Conservation (phyloP, 371 early-diverging fungal genomes). For the Ordospora pajunii region DNA sequence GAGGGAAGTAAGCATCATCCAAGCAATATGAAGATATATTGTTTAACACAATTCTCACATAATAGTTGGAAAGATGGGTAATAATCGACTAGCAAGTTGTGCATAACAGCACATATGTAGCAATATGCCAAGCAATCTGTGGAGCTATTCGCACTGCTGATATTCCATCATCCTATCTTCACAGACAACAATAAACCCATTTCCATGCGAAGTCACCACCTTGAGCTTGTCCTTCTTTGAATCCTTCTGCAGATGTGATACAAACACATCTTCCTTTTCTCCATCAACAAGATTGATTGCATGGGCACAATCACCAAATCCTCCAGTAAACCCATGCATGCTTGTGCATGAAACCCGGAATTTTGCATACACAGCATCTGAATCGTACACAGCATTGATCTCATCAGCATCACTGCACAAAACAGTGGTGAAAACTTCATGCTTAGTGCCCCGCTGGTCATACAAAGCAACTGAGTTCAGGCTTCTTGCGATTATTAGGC, state of each 20-base stretch:
- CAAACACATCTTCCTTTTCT: slow-evolving; percentile 10
- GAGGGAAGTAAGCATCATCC: too few species aligned
- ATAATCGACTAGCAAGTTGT: not conserved
- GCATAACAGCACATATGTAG: too few species aligned
- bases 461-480: slow-evolving; percentile 51
- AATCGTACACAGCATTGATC: slow-evolving; percentile 28
- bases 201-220: slow-evolving; percentile 22
- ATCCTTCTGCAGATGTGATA: slow-evolving; percentile 28
- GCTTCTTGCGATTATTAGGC: slow-evolving; percentile 47
- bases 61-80: not conserved
- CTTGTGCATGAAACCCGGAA: slow-evolving; percentile 40
- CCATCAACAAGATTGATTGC: slow-evolving; percentile 31
- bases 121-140: not conserved
- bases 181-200: slow-evolving; percentile 40
- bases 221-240: slow-evolving; percentile 42
- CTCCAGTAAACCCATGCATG: slow-evolving; percentile 51
- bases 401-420: slow-evolving; percentile 19
- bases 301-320: slow-evolving; percentile 37
- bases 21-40: not conserved
- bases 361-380: slow-evolving; percentile 53
- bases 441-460: slow-evolving; percentile 46
- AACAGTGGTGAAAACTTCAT: slow-evolving; percentile 1
- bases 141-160: not conserved
- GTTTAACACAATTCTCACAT: not conserved
- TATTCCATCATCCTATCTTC: slow-evolving; percentile 24